phyloP scores from a whole-genome alignment of 257 asterid genomes.

The Sherardia arvensis region DNA sequence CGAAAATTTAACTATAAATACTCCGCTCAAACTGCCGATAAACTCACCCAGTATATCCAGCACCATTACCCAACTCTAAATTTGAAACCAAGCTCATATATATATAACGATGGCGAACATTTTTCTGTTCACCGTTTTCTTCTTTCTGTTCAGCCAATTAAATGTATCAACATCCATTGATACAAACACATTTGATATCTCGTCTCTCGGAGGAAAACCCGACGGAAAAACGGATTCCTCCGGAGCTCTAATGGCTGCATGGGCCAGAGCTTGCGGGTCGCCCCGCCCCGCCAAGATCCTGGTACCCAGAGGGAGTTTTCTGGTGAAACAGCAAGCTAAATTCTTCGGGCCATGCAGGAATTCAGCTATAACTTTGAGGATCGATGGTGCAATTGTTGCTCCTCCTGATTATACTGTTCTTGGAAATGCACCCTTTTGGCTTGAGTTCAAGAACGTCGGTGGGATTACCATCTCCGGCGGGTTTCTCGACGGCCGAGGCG shows the following conservation, averaged over 20 bases:
- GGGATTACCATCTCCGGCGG: conserved; percentile 49
- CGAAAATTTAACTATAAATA: conserved; percentile 27
- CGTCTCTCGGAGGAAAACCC: conserved; percentile 37
- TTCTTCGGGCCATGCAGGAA: conserved; percentile 46
- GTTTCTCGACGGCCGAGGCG: conserved; percentile 47
- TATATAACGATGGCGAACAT: no score
- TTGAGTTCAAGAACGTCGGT: conserved; percentile 29
- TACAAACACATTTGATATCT: conserved; percentile 20
- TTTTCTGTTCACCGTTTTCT: conserved; percentile 14
- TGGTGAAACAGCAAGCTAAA: conserved; percentile 12
- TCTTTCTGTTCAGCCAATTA: conserved; percentile 7
- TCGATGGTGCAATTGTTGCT: conserved; percentile 46
- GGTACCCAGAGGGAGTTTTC: conserved; percentile 47
- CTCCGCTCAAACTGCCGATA: conserved; percentile 18
- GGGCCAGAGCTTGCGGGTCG: conserved; percentile 51
- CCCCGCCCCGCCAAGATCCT: conserved; percentile 26
- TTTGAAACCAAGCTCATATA: not conserved
- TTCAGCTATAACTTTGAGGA: conserved; percentile 20
- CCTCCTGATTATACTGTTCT: conserved; percentile 33
- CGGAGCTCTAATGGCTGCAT: conserved; percentile 29
- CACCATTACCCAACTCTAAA: no score
- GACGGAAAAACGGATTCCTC: conserved; percentile 40
- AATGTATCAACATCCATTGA: conserved; percentile 11
- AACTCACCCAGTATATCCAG: no score
- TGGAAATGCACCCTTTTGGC: conserved; percentile 30